A percentile compares a stretch with the other conserved stretches of the same genome.
Evolutionary conservation across 768 basidiomycete species (phyloP).

Genomic region (Lactarius pseudohatsudake): DNA sequence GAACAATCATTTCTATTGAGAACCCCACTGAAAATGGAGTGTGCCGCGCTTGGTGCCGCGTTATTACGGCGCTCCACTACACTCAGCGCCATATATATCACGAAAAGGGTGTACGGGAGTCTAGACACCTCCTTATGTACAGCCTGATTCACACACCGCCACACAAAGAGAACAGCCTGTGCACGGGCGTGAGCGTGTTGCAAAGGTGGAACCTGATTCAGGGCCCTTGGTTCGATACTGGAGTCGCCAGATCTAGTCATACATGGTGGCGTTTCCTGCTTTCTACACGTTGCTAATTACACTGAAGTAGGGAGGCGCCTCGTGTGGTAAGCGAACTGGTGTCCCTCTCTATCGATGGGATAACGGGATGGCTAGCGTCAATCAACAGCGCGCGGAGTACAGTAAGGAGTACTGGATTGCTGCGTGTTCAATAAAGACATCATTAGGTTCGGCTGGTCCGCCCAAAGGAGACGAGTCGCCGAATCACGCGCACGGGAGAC

Average conservation of each 20-base stretch:
- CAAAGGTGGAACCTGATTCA: not conserved
- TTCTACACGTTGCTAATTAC: not conserved
- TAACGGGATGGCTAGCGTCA: not conserved
- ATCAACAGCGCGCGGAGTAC: not conserved
- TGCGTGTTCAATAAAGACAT: not conserved
- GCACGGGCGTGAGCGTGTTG: not conserved
- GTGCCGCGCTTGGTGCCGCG: not conserved
- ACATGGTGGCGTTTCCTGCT: not conserved
- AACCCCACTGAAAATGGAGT: not conserved
- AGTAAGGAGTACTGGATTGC: not conserved
- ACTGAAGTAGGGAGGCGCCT: not conserved
- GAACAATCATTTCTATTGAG: not conserved
- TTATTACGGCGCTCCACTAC: not conserved
- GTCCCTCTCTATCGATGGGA: slow-evolving; percentile 13
- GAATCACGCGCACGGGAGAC: slow-evolving; percentile 5
- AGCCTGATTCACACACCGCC: not conserved
- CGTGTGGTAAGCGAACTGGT: slow-evolving; percentile 8
- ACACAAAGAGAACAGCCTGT: not conserved
- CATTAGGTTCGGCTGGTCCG: not conserved
- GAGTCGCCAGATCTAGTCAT: not conserved
- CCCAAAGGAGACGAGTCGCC: not conserved
- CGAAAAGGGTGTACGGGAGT: not conserved
- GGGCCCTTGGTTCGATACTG: not conserved
- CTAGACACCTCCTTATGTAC: not conserved
- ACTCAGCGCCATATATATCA: not conserved